Percentiles rank a stretch among this genome's conserved stretches.
Evolutionary conservation across 345 rosid genomes (phyloP).

Genomic region (Populus davidiana): DNA sequence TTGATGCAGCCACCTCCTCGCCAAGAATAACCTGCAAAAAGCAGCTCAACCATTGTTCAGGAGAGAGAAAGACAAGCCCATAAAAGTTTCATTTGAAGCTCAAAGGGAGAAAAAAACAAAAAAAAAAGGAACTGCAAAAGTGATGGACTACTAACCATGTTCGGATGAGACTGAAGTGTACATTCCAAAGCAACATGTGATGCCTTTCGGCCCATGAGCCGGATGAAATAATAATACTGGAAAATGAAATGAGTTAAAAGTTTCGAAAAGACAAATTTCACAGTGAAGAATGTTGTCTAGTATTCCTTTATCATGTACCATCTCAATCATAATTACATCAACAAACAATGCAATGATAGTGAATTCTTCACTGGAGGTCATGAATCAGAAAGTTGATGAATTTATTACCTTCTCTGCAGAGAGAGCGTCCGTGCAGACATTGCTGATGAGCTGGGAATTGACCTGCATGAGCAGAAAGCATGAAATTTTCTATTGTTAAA

Average conservation of each 20-base stretch:
- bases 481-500: neutral
- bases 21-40: constrained; percentile 76
- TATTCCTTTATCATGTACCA: neutral
- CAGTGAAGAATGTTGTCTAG: neutral
- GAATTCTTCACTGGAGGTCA: neutral
- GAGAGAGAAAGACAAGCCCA: neutral
- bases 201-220: constrained; percentile 96
- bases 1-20: constrained; percentile 98
- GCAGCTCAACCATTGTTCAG: constrained; percentile 3
- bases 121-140: neutral
- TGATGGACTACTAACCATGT: constrained; percentile 61
- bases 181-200: constrained; percentile 98
- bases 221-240: constrained; percentile 95
- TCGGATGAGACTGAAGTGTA: constrained; percentile 97
- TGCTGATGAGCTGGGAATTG: constrained; percentile 97
- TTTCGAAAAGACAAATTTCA: neutral
- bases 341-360: neutral
- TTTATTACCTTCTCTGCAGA: constrained; percentile 89
- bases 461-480: constrained; percentile 46
- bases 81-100: neutral
- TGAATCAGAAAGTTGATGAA: neutral
- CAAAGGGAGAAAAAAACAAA: constrained; percentile 1
- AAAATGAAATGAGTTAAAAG: constrained; percentile 11
- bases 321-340: neutral
- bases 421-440: constrained; percentile 93